Conservation (phyloP, 2,329 filamentous ascomycete species). For the Trichoderma harzianum region DNA sequence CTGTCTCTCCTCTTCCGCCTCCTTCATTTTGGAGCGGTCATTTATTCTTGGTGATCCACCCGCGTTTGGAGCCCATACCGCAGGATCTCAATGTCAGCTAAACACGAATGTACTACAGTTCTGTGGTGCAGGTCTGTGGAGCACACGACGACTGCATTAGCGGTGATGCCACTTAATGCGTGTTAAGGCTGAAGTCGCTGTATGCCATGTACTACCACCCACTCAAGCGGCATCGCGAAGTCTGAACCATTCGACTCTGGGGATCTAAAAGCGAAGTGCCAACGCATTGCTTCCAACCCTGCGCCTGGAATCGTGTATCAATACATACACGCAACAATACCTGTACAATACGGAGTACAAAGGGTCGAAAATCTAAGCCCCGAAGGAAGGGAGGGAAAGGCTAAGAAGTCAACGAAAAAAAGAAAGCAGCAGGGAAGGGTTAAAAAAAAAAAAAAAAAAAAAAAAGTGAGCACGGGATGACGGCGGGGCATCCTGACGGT, state of each 20-base stretch:
- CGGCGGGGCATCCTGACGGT: slow-evolving; percentile 1
- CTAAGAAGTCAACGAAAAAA: neutral
- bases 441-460: neutral
- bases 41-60: neutral
- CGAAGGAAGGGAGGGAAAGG: neutral
- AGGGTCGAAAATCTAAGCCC: neutral
- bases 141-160: slow-evolving; percentile 7
- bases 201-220: neutral
- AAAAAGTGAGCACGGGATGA: neutral
- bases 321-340: neutral
- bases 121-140: neutral
- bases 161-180: neutral
- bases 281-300: neutral
- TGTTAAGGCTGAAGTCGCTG: slow-evolving; percentile 16
- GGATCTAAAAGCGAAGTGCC: neutral
- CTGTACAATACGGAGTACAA: neutral
- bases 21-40: neutral
- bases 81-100: neutral
- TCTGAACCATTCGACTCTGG: neutral
- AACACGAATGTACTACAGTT: neutral
- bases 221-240: neutral
- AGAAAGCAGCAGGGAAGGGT: neutral
- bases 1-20: neutral
- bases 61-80: neutral
- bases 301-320: neutral